Evolutionary conservation across 306 rosid genomes (phyloP).

Genomic region (Glycine latifolia): DNA sequence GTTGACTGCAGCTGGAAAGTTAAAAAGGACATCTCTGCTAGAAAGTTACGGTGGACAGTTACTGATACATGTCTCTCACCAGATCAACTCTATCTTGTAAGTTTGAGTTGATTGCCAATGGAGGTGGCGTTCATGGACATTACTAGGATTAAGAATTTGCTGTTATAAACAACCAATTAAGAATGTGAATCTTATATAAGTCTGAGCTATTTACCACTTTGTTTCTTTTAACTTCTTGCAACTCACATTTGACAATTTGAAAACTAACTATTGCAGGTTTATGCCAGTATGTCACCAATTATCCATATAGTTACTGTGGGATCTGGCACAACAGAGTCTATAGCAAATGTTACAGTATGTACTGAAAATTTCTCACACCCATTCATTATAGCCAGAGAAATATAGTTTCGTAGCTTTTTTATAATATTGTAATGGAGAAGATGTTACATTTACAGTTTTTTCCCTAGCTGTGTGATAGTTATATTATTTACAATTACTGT

Average conservation of each 20-base stretch:
- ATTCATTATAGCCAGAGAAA: constrained; percentile 10
- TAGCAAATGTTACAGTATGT: constrained; percentile 82
- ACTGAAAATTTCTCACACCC: constrained; percentile 29
- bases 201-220: no score
- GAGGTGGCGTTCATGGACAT: constrained; percentile 23
- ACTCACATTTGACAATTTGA: constrained; percentile 29
- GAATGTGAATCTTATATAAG: constrained; percentile 19
- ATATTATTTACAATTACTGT: neutral
- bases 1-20: constrained; percentile 88
- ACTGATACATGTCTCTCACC: constrained; percentile 95
- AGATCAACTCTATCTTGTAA: constrained; percentile 79
- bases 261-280: constrained; percentile 70
- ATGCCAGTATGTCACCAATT: constrained; percentile 90
- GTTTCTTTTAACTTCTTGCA: no score
- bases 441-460: neutral
- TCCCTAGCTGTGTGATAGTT: constrained; percentile 29
- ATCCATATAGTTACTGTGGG: constrained; percentile 75
- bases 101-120: constrained; percentile 42
- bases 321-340: constrained; percentile 72
- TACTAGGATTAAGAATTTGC: constrained; percentile 33
- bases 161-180: constrained; percentile 13
- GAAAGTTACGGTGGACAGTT: constrained; percentile 87
- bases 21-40: constrained; percentile 79
- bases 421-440: constrained; percentile 18
- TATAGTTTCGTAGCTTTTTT: constrained; percentile 1